Evolutionary conservation across 78 protist genomes (phyloP).

Genomic region (Dictyostelium purpureum): DNA sequence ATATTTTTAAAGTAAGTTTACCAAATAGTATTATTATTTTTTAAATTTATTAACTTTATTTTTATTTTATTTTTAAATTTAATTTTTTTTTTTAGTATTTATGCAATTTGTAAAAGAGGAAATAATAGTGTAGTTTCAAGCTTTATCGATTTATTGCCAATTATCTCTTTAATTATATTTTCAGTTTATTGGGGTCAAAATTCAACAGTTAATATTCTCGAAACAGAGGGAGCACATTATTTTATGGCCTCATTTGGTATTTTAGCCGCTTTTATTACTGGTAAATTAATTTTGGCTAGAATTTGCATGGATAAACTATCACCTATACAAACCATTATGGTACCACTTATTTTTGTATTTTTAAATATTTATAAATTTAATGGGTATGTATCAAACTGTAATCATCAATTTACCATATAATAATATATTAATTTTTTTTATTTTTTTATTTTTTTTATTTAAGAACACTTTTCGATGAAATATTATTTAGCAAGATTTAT

Average conservation of each 20-base stretch:
- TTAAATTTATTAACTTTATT: neutral
- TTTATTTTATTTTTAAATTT: neutral
- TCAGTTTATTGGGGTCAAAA: constrained; percentile 22
- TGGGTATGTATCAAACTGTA: neutral
- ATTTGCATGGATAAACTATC: constrained; percentile 34
- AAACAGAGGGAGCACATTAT: constrained; percentile 35
- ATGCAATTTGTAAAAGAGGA: constrained; percentile 15
- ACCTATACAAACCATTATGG: constrained; percentile 36
- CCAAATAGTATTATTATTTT: neutral
- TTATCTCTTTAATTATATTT: neutral
- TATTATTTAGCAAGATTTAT: neutral
- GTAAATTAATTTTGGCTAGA: constrained; percentile 69
- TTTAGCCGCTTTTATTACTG: constrained; percentile 50
- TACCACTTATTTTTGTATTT: constrained; percentile 28
- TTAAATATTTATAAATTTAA: neutral
- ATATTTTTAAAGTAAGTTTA: constrained; percentile 23
- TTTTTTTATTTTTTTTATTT: neutral
- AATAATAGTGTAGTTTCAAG: neutral
- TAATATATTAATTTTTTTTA: neutral
- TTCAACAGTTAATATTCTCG: neutral
- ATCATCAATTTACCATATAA: neutral
- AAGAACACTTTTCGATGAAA: neutral
- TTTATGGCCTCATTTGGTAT: constrained; percentile 54
- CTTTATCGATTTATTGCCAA: constrained; percentile 31
- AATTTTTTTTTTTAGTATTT: neutral